Evolutionary conservation across 2,329 filamentous ascomycete species (phyloP).

Genomic region (Botrytis medusae): DNA sequence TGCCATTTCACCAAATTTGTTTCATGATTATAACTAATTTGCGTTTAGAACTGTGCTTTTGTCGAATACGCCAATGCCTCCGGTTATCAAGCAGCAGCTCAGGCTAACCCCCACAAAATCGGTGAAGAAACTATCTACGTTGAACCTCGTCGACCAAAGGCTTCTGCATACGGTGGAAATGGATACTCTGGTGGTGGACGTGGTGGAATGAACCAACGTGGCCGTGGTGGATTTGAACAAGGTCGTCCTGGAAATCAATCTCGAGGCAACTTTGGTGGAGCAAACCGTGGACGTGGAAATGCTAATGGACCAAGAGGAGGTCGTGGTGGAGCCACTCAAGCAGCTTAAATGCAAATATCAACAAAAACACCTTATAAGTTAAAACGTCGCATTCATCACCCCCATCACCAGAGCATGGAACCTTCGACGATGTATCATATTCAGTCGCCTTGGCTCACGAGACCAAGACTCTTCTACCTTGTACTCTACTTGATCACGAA

Average conservation of each 20-base stretch:
- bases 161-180: slow-evolving; percentile 67
- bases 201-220: slow-evolving; percentile 60
- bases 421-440: slow-evolving; percentile 22
- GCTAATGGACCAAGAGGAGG: slow-evolving; percentile 63
- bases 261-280: slow-evolving; percentile 43
- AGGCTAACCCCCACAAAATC: slow-evolving; percentile 82
- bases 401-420: slow-evolving; percentile 1
- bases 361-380: neutral
- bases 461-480: slow-evolving; percentile 15
- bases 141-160: slow-evolving; percentile 82
- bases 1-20: neutral
- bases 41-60: slow-evolving; percentile 84
- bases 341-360: slow-evolving; percentile 21
- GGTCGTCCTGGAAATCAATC: slow-evolving; percentile 47
- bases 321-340: slow-evolving; percentile 49
- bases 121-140: slow-evolving; percentile 80
- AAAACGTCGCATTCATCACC: slow-evolving; percentile 20
- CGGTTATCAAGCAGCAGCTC: slow-evolving; percentile 79
- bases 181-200: slow-evolving; percentile 62
- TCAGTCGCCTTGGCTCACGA: slow-evolving; percentile 20
- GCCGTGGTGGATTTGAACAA: slow-evolving; percentile 64
- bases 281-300: slow-evolving; percentile 62
- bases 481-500: slow-evolving; percentile 22
- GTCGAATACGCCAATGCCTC: slow-evolving; percentile 84
- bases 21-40: slow-evolving; percentile 25